phyloP scores from a whole-genome alignment of 352 stramenopile species.

The Pythium dissimile region DNA sequence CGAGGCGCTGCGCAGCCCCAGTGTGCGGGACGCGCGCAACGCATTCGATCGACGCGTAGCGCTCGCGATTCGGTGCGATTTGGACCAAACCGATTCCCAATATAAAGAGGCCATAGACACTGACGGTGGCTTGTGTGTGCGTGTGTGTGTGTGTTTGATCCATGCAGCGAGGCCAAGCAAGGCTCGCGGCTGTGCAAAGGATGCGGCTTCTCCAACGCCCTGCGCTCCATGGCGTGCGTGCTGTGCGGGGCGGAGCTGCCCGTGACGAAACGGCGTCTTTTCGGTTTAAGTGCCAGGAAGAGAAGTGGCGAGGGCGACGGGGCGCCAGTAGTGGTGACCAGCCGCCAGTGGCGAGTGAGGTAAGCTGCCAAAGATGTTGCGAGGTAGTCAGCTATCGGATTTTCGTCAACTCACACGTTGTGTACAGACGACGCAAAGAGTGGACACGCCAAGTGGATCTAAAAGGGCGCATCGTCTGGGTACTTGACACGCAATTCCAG shows the following conservation, averaged over 20 bases:
- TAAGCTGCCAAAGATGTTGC: neutral
- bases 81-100: too few relatives aligned
- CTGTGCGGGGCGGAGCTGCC: constrained; percentile 9
- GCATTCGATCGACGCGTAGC: constrained; percentile 19
- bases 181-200: neutral
- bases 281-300: neutral
- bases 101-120: too few relatives aligned
- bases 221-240: constrained; percentile 8
- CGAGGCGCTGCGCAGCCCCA: constrained; percentile 18
- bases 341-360: constrained; percentile 6
- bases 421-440: constrained; percentile 13
- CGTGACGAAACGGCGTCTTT: neutral
- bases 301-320: neutral
- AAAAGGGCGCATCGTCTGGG: constrained; percentile 4
- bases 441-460: constrained; percentile 7
- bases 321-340: neutral
- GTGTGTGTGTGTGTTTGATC: neutral
- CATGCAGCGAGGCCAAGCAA: constrained; percentile 18
- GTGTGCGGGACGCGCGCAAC: constrained; percentile 12
- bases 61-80: constrained; percentile 9
- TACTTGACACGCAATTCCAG: neutral
- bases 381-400: neutral
- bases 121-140: neutral
- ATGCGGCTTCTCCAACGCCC: constrained; percentile 18
- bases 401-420: neutral